These are phyloP conservation scores for Populus hybrid DNA, from an alignment of 441 rosid species.

Conservation along the genomic window DNA sequence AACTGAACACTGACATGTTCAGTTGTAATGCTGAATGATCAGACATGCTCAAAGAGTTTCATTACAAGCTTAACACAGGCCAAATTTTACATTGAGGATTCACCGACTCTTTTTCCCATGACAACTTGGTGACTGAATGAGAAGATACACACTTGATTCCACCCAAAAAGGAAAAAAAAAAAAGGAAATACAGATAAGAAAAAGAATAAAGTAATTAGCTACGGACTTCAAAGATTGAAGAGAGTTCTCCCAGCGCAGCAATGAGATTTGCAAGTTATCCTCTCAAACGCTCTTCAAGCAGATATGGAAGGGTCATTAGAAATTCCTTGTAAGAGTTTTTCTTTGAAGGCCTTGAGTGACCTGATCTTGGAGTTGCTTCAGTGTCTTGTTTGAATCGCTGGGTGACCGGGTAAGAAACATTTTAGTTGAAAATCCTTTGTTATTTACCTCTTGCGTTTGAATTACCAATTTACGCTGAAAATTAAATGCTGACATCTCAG, in stretches of 20 bases:
- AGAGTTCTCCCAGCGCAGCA: not conserved
- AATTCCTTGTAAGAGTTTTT: not conserved
- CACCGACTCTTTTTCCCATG: not conserved
- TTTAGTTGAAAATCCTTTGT: not conserved
- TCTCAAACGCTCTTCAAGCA: not conserved
- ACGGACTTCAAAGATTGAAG: not conserved
- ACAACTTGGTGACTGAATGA: not conserved
- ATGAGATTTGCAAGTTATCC: not conserved
- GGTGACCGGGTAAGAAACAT: not conserved
- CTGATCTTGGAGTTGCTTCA: not conserved
- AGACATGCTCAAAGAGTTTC: not conserved
- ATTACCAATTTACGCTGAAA: not conserved
- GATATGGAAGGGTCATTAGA: not conserved
- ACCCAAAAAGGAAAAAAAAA: not conserved
- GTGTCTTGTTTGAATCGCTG: not conserved
- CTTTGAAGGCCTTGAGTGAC: not conserved
- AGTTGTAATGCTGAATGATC: not conserved
- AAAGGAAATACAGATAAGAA: not conserved
- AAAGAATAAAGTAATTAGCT: not conserved
- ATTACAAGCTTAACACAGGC: not conserved
- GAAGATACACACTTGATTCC: not conserved
- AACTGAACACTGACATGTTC: not conserved
- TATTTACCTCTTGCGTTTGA: not conserved
- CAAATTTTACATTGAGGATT: slow-evolving; percentile 1
- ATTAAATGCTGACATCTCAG: not conserved